Conservation (phyloP, 768 basidiomycete species). For the Mrakia frigida region DNA sequence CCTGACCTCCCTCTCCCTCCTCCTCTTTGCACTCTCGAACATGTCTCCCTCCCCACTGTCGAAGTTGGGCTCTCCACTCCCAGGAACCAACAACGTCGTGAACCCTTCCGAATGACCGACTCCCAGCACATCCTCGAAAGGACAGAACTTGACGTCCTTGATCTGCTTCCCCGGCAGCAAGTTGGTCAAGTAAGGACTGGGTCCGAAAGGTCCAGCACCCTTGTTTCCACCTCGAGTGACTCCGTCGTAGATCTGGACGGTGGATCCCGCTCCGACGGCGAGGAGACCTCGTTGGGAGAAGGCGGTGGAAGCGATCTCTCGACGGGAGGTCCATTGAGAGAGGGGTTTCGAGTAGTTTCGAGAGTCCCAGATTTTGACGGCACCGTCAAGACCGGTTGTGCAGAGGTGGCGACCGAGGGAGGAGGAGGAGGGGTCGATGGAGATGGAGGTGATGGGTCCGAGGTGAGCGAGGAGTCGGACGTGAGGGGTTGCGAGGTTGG, state of each 20-base stretch:
- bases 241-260: conserved; percentile 53
- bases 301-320: conserved; percentile 58
- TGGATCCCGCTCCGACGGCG: conserved; percentile 74
- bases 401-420: conserved; percentile 85
- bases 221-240: conserved; percentile 45
- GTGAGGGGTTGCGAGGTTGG: conserved; percentile 83
- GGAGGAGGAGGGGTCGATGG: conserved; percentile 66
- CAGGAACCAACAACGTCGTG: conserved; percentile 81
- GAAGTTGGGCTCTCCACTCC: conserved; percentile 89
- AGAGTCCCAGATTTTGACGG: conserved; percentile 93
- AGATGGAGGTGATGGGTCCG: conserved; percentile 73
- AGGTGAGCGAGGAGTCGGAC: conserved; percentile 87
- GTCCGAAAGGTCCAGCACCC: conserved; percentile 52
- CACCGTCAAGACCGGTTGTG: conserved; percentile 78
- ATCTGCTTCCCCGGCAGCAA: conserved; percentile 75
- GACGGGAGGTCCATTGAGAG: conserved; percentile 62
- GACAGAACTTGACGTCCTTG: conserved; percentile 71
- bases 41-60: conserved; percentile 92
- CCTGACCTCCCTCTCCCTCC: conserved; percentile 86
- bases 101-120: conserved; percentile 71
- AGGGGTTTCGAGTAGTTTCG: conserved; percentile 89
- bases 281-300: conserved; percentile 84
- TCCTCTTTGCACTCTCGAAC: conserved; percentile 73
- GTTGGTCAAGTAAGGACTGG: conserved; percentile 78
- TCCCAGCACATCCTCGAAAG: conserved; percentile 78